These are phyloP conservation scores for Volvariella volvacea DNA, from an alignment of 1,284 basidiomycete genomes.

Conservation along the genomic window DNA sequence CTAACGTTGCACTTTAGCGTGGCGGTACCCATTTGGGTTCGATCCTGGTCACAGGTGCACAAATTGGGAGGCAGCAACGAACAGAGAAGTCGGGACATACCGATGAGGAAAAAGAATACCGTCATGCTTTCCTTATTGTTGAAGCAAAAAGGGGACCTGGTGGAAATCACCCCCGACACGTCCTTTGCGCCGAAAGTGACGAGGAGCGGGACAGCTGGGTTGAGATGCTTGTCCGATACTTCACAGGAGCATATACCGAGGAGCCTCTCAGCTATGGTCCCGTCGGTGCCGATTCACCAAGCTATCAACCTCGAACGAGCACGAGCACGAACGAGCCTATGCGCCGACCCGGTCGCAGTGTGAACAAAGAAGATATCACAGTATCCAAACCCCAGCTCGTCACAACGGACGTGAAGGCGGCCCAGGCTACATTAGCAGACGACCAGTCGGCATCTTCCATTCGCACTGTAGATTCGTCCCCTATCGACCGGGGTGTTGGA, in stretches of 20 bases:
- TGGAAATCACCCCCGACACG: slow-evolving; percentile 76
- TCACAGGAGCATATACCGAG: slow-evolving; percentile 66
- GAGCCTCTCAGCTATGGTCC: slow-evolving; percentile 39
- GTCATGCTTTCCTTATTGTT: slow-evolving; percentile 96
- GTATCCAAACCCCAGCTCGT: slow-evolving; percentile 27
- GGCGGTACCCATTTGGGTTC: slow-evolving; percentile 88
- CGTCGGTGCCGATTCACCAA: slow-evolving; percentile 9
- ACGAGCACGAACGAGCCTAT: slow-evolving; percentile 39
- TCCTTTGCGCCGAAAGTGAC: slow-evolving; percentile 95
- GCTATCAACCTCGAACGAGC: slow-evolving; percentile 47
- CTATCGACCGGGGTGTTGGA: slow-evolving; percentile 30
- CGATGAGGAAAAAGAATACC: slow-evolving; percentile 89
- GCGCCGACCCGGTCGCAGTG: slow-evolving; percentile 25
- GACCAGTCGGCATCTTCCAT: slow-evolving; percentile 47
- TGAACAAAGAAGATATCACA: slow-evolving; percentile 62
- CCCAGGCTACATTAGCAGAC: slow-evolving; percentile 34
- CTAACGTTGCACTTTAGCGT: slow-evolving; percentile 43
- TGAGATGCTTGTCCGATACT: slow-evolving; percentile 84
- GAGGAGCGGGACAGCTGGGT: slow-evolving; percentile 92
- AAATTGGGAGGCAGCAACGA: slow-evolving; percentile 70
- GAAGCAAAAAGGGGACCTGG: slow-evolving; percentile 72
- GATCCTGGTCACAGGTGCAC: slow-evolving; percentile 80
- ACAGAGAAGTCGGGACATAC: slow-evolving; percentile 39
- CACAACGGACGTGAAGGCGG: too few species aligned
- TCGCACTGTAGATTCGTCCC: slow-evolving; percentile 41